Evolutionary conservation across 495 filamentous ascomycete species (phyloP), one percentile per base, ranked within the genome.

Genomic region (Diplogelasinospora grovesii): DNA sequence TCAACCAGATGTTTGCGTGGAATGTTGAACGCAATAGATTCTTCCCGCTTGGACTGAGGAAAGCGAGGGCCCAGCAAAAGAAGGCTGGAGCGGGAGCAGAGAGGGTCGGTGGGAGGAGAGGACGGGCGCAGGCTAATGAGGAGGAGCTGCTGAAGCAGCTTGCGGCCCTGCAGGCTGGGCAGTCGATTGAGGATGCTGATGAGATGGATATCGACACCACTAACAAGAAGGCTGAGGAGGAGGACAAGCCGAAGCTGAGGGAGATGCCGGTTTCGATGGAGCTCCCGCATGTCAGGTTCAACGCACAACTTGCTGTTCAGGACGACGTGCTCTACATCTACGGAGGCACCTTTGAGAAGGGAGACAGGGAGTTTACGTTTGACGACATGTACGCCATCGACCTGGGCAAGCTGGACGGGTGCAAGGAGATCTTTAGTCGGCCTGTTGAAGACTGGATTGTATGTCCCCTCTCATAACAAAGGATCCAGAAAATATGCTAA

Each of bases 1-100:
- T 97, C 59, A 86, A 95, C 53, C 71, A 74, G 22, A 58, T 96
- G 14, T 90, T 80, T 52, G 85, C 86, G 14, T 97, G 88, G 86
- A 95, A 89, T 47, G 82, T 89, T 16, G 92, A 98, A 45, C 74
- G 89, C 27, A 98, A 98, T 46, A 75, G 92, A 8, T 98, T 92
- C 62, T 95, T 96, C 61, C 84, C 79, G 7, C 64, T 97, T 33
- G 65, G 63, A n/a, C 64, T 97, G 29, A 71, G 88, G 26, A 83
- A 85, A 45, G 75, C 87, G 14, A 63, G 65, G 7, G 70, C 63
- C 24, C 82, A 85, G 60, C 82, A 82, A 56, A 70, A 70, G 49
- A 32, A 36, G 23, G 44, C 23, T 2, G 28, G 22, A 39, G 36
- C 36, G 28, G 22, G 70, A 76, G 36, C n/a, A n/a, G 73, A 72